These are phyloP conservation scores for Colletotrichum cereale DNA, from an alignment of 2,329 filamentous ascomycete genomes.

Conservation along the genomic window DNA sequence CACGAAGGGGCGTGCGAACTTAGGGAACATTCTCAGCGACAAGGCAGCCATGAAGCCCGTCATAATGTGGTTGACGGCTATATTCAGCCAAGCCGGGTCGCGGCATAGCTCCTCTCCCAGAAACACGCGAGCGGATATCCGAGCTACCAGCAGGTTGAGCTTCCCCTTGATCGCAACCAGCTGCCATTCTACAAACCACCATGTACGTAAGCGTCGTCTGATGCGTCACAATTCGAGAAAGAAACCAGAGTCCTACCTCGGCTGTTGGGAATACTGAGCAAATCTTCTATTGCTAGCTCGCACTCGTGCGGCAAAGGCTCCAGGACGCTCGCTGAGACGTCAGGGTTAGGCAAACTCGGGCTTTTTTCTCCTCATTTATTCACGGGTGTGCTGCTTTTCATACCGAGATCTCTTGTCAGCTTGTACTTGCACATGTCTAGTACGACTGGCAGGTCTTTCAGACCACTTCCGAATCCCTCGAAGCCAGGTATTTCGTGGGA, in stretches of 20 bases:
- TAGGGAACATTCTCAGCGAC: constrained; percentile 56
- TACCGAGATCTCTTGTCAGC: constrained; percentile 1
- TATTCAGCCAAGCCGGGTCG: constrained; percentile 61
- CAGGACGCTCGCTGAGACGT: neutral
- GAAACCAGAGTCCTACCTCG: neutral
- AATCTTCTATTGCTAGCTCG: neutral
- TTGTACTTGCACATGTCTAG: constrained; percentile 10
- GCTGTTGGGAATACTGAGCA: neutral
- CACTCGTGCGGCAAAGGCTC: neutral
- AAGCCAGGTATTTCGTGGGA: neutral
- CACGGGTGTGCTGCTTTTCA: neutral
- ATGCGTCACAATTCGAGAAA: neutral
- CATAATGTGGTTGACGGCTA: constrained; percentile 56
- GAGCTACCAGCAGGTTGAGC: constrained; percentile 53
- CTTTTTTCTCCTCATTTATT: neutral
- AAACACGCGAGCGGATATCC: constrained; percentile 63
- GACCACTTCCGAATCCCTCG: neutral
- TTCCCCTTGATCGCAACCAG: neutral
- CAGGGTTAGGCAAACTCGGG: neutral
- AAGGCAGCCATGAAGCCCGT: constrained; percentile 51
- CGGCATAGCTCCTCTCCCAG: constrained; percentile 59
- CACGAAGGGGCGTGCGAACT: constrained; percentile 54
- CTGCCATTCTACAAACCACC: neutral
- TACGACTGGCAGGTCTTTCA: constrained; percentile 5
- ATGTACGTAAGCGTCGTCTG: neutral